Percentiles rank a stretch among this genome's conserved stretches.
Conservation (phyloP, 257 asterid genomes). For the Capsicum chinense region DNA sequence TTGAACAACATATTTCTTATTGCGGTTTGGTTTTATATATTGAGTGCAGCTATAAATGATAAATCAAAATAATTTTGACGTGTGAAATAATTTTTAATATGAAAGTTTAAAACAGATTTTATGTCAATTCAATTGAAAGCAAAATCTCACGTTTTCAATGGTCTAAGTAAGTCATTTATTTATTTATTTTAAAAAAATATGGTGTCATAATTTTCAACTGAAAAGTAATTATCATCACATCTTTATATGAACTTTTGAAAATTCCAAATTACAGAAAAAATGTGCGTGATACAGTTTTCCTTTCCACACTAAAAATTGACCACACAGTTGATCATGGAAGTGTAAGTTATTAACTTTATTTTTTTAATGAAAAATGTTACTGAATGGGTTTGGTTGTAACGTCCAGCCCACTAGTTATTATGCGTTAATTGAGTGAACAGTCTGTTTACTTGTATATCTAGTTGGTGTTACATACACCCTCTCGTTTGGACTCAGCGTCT, state of each 20-base stretch:
- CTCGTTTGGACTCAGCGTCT: too few relatives aligned
- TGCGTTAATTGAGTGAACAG: too few relatives aligned
- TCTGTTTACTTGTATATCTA: too few relatives aligned
- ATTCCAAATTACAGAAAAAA: not conserved
- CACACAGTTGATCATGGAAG: not conserved
- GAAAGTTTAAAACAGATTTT: slow-evolving; percentile 7
- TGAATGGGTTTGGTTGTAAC: too few relatives aligned
- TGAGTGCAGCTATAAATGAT: not conserved
- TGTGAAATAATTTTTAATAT: not conserved
- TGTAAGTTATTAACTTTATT: not conserved
- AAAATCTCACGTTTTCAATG: not conserved
- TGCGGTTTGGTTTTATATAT: not conserved
- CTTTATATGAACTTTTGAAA: not conserved
- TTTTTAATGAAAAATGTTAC: not conserved
- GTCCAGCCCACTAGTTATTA: not conserved
- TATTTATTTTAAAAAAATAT: not conserved
- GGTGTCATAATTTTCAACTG: not conserved
- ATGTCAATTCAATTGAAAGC: slow-evolving; percentile 12
- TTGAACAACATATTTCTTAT: not conserved
- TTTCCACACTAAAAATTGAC: not conserved
- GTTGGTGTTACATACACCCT: too few relatives aligned
- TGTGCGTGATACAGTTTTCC: not conserved
- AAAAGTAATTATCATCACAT: not conserved
- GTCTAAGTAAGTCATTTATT: not conserved
- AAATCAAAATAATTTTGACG: slow-evolving; percentile 2